Base-by-base conservation (phyloP, 331 rosid species). In the Acacia pycnantha region DNA sequence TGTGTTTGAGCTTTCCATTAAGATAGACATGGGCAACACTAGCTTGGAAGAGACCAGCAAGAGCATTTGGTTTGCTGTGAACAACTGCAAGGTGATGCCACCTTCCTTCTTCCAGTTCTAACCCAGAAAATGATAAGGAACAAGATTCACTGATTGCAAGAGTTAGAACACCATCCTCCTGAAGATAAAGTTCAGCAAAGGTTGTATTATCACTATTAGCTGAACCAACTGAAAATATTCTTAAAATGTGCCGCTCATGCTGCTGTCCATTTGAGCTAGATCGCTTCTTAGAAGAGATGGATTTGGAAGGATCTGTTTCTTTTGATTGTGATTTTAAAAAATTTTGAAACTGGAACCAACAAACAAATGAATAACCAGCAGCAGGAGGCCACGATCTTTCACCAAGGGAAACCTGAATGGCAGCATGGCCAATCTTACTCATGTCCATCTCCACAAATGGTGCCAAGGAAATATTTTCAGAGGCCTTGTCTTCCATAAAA, bases 351-450 rank as follows among this genome's bases (percentile, higher is more conserved):
- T 97, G 98, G 83, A 97, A 97, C 99, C 99, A 97, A 73, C 97
- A 97, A 74, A 97, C 97, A 89, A 97, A 97, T 53, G 99, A 97
- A 87, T 97, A 97, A 80, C 99, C 99, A 86, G 95, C 98, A 84
- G 98, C 97, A 69, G 99, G 99, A 47, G 99, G 99, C 99, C 99
- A 97, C 19, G 99, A 97, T 84, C 99, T 91, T 90, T 97, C 98
- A 82, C 99, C 99, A 61, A 97, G 88, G 77, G 99, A 94, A 83
- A 97, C 99, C 89, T 97, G 99, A 89, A 97, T 89, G 46, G 97
- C 93, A 76, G 97, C 98, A 84, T 91, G 97, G 79, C 99, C 99
- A 78, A 78, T 77, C 89, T 91, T 97, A 83, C 97, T 89, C 98
- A 94, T 92, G 83, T 97, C 93, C 98, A 97, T 90, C 93, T 91